Conservation (phyloP, 2,329 filamentous ascomycete genomes). For the Pseudogymnoascus sp. region DNA sequence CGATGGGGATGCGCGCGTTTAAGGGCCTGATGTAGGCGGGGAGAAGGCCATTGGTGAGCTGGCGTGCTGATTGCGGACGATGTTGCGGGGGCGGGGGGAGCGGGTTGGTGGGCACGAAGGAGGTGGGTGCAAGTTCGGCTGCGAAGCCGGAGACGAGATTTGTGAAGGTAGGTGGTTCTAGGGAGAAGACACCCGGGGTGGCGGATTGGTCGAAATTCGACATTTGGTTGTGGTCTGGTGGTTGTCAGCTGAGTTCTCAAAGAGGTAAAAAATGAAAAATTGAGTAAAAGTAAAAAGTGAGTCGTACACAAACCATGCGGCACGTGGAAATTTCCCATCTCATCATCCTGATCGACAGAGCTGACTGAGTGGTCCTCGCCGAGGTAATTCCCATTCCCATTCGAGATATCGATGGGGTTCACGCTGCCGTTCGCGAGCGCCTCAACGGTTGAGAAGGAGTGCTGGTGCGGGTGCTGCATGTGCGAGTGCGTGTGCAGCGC, state of each 20-base stretch:
- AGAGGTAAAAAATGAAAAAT: neutral
- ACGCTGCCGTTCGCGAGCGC: slow-evolving; percentile 20
- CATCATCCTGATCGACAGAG: slow-evolving; percentile 14
- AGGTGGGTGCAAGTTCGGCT: slow-evolving; percentile 15
- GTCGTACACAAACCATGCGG: slow-evolving; percentile 27
- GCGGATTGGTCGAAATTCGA: neutral
- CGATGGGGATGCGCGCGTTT: slow-evolving; percentile 64
- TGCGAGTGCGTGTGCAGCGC: slow-evolving; percentile 2
- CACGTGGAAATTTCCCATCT: slow-evolving; percentile 19
- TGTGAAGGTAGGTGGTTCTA: slow-evolving; percentile 1
- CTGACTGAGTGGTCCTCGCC: slow-evolving; percentile 14
- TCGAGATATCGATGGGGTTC: slow-evolving; percentile 22
- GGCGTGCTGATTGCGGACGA: neutral
- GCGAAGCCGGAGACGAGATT: slow-evolving; percentile 1
- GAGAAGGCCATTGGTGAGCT: slow-evolving; percentile 29
- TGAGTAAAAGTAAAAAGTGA: neutral
- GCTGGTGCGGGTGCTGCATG: slow-evolving; percentile 10
- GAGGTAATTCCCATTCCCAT: slow-evolving; percentile 11
- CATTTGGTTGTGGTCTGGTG: slow-evolving; percentile 2
- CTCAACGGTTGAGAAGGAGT: slow-evolving; percentile 10
- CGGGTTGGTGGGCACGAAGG: neutral
- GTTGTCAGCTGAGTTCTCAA: neutral
- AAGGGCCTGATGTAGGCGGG: slow-evolving; percentile 70
- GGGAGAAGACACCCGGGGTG: neutral
- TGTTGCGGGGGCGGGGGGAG: neutral